phyloP scores from a whole-genome alignment of 805 yeast species.

The Kodamaea nitidulidarum region DNA sequence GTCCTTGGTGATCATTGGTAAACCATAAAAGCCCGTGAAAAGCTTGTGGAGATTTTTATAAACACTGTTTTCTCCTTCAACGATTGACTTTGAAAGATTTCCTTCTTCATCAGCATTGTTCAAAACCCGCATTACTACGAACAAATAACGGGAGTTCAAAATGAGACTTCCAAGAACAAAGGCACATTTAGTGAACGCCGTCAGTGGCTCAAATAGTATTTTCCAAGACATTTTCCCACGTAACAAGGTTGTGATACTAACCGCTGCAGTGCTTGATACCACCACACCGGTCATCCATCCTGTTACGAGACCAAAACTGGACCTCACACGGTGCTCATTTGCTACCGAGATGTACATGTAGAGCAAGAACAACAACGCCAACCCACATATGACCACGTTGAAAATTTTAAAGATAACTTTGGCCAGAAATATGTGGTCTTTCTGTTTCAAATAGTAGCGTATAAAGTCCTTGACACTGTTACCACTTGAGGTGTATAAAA shows the following conservation, averaged over 20 bases:
- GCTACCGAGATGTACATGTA: constrained; percentile 27
- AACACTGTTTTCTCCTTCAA: constrained; percentile 3
- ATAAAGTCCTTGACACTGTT: constrained; percentile 16
- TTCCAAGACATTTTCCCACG: constrained; percentile 22
- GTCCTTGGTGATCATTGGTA: constrained; percentile 25
- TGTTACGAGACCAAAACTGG: constrained; percentile 30
- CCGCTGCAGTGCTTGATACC: constrained; percentile 25
- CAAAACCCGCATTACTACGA: constrained; percentile 16
- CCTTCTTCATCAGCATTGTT: constrained; percentile 3
- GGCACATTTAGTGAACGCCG: constrained; percentile 19
- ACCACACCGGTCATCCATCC: constrained; percentile 33
- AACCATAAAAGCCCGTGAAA: constrained; percentile 25
- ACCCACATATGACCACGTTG: not conserved
- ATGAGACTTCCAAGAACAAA: constrained; percentile 23
- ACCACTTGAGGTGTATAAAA: constrained; percentile 9
- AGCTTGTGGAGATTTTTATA: constrained; percentile 24
- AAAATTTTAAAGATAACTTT: constrained; percentile 5
- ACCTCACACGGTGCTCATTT: constrained; percentile 32
- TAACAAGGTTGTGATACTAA: constrained; percentile 18
- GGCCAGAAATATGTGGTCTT: constrained; percentile 5
- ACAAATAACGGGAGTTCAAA: constrained; percentile 28
- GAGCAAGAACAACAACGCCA: constrained; percentile 13
- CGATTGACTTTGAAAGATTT: not conserved
- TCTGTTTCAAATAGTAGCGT: constrained; percentile 12
- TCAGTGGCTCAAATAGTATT: constrained; percentile 25